Conservation (phyloP, 768 basidiomycete species). For the Amanita muscaria region DNA sequence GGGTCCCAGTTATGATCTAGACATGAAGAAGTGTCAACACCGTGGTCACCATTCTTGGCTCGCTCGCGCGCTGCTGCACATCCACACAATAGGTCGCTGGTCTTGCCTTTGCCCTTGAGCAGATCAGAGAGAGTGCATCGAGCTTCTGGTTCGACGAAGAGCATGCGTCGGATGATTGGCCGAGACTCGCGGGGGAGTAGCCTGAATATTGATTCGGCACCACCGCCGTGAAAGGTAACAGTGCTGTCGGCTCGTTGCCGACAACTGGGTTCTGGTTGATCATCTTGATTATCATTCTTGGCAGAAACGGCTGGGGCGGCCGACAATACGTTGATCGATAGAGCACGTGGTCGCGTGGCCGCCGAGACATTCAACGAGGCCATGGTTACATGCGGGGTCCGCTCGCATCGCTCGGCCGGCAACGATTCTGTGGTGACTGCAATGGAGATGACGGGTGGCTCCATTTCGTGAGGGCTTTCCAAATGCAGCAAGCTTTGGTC, state of each 20-base stretch:
- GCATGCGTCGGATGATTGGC: constrained; percentile 85
- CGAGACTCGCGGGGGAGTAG: constrained; percentile 90
- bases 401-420: constrained; percentile 24
- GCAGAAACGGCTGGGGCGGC: neutral
- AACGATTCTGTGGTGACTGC: constrained; percentile 54
- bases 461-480: constrained; percentile 50
- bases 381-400: constrained; percentile 22
- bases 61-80: constrained; percentile 35
- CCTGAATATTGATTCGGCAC: constrained; percentile 93
- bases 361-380: constrained; percentile 7
- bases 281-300: neutral
- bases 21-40: constrained; percentile 31
- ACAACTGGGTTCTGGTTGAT: constrained; percentile 12
- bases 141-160: constrained; percentile 79
- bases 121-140: constrained; percentile 92
- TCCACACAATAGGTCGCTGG: constrained; percentile 69
- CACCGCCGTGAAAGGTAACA: constrained; percentile 61
- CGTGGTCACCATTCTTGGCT: constrained; percentile 6
- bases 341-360: constrained; percentile 5
- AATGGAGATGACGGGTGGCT: constrained; percentile 55
- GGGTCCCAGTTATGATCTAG: constrained; percentile 57
- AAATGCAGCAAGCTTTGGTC: constrained; percentile 17
- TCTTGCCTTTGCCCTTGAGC: constrained; percentile 71
- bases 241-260: constrained; percentile 43
- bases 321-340: neutral